Percentiles rank a stretch among this genome's conserved stretches.
phyloP scores from a whole-genome alignment of 306 rosid species.

The Rosa rugosa region DNA sequence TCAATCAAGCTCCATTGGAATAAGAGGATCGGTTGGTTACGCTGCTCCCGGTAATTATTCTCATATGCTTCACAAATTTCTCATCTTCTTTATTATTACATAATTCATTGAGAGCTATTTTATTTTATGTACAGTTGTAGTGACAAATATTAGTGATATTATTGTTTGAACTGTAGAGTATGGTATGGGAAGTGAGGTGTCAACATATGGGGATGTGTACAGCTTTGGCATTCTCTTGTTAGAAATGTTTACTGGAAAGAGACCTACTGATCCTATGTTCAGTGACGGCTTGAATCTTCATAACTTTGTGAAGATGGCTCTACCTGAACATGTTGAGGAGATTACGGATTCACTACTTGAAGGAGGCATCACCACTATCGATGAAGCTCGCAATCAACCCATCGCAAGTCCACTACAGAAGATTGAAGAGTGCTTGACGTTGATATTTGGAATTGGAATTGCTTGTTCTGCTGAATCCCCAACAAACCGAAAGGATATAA shows the following conservation, averaged over 20 bases:
- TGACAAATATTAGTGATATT: too few relatives aligned
- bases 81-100: too few relatives aligned
- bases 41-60: background rate
- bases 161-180: background rate
- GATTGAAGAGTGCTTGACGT: background rate
- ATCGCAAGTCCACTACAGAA: background rate
- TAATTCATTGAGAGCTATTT: too few relatives aligned
- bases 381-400: background rate
- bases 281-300: constrained; percentile 15
- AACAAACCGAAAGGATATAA: background rate
- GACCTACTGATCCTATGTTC: constrained; percentile 9
- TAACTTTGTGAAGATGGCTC: background rate
- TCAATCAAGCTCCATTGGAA: background rate
- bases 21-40: background rate
- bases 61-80: background rate
- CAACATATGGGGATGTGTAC: background rate
- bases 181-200: background rate
- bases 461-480: background rate
- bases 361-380: background rate
- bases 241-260: background rate
- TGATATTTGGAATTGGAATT: background rate
- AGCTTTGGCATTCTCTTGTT: constrained; percentile 6
- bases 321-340: background rate
- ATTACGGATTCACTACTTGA: constrained; percentile 7
- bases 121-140: too few relatives aligned